Conservation (phyloP, 73 alveolate species). For the Tetrahymena thermophila region DNA sequence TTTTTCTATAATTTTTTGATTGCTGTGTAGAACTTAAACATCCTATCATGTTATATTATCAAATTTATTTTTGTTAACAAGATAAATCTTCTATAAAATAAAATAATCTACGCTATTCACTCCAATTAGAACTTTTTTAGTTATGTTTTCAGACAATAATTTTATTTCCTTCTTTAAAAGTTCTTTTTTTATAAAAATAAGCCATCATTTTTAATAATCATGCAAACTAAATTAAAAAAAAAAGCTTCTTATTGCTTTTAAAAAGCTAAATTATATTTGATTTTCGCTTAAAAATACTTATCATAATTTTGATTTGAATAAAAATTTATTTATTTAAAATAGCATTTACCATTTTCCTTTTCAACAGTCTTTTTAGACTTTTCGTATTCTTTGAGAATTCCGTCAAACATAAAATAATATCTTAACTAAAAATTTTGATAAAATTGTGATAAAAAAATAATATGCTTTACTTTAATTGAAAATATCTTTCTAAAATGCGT, state of each 20-base stretch:
- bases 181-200: not conserved
- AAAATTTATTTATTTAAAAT: not conserved
- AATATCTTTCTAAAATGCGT: not conserved
- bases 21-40: constrained; percentile 1
- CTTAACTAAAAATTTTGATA: not conserved
- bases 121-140: not conserved
- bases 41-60: not conserved
- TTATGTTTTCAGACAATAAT: not conserved
- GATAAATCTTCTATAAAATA: not conserved
- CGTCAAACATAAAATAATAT: not conserved
- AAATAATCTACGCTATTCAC: not conserved
- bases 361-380: not conserved
- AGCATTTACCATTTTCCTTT: not conserved
- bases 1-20: not conserved
- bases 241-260: no score
- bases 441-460: not conserved
- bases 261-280: no score
- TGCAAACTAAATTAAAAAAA: no score
- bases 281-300: no score
- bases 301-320: no score
- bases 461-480: not conserved
- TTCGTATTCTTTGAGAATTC: not conserved
- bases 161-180: not conserved
- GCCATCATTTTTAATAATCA: no score
- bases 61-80: not conserved